phyloP scores from a whole-genome alignment of 129 eudicot species.

The Saposhnikovia divaricata region DNA sequence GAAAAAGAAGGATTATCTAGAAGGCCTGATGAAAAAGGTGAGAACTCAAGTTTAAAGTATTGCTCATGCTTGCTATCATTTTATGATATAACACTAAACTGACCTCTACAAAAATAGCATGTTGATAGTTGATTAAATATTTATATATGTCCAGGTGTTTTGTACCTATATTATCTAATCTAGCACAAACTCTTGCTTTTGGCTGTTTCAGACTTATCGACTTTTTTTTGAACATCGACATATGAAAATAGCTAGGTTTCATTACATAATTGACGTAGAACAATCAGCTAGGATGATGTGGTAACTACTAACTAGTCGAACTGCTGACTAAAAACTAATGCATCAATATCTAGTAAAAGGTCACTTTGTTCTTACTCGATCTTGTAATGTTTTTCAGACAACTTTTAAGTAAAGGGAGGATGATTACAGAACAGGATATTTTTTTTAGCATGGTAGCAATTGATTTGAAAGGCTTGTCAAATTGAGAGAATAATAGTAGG shows the following conservation, averaged over 20 bases:
- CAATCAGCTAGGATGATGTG: neutral
- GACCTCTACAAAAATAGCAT: neutral
- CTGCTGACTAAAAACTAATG: neutral
- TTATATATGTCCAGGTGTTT: neutral
- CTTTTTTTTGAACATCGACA: neutral
- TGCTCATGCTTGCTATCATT: conserved; percentile 4
- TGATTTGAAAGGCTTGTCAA: neutral
- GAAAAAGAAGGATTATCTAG: conserved; percentile 69
- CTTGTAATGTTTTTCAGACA: neutral
- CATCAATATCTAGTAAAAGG: neutral
- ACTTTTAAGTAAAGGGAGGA: neutral
- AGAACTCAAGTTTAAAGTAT: neutral
- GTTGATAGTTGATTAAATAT: neutral
- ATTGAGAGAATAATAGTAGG: neutral
- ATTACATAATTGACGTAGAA: neutral
- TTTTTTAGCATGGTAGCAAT: neutral
- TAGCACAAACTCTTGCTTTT: neutral
- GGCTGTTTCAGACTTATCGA: neutral
- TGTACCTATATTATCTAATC: neutral
- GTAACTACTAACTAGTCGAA: neutral
- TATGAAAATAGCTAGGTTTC: neutral
- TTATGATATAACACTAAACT: neutral
- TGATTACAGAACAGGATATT: neutral
- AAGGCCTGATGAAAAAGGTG: conserved; percentile 88
- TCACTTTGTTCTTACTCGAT: neutral